Conservation (phyloP, 1,284 basidiomycete genomes). For the Ustilago cynodontis region DNA sequence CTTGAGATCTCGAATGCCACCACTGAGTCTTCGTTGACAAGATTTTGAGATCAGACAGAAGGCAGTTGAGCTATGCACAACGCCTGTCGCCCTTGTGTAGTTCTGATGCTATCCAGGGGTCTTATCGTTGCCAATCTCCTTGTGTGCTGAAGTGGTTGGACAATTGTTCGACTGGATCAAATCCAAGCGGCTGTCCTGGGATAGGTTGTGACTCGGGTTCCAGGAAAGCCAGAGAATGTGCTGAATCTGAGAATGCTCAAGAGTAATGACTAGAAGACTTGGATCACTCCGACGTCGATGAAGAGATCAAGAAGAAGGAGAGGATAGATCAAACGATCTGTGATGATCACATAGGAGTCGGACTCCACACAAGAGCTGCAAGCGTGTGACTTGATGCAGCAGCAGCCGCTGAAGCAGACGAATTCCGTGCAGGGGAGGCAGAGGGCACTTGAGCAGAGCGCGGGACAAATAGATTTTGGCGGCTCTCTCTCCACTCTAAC, state of each 20-base stretch:
- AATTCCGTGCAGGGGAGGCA: conserved; percentile 1
- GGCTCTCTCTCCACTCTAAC: not conserved
- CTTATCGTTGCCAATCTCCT: not conserved
- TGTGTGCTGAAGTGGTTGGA: not conserved
- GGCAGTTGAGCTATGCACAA: no score
- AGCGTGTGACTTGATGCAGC: conserved; percentile 23
- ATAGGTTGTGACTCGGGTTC: not conserved
- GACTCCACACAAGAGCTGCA: conserved; percentile 15
- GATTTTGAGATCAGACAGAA: no score
- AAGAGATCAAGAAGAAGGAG: conserved; percentile 6
- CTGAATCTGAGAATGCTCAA: no score
- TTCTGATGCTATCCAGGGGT: not conserved
- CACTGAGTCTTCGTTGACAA: not conserved
- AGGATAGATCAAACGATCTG: not conserved
- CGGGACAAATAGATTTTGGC: not conserved
- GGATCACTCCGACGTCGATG: conserved; percentile 28
- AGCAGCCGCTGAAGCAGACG: conserved; percentile 5
- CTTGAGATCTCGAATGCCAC: not conserved
- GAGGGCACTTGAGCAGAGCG: not conserved
- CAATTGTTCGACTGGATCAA: not conserved
- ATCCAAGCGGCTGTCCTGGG: not conserved
- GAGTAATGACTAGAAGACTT: not conserved
- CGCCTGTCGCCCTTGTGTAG: not conserved
- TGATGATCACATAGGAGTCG: not conserved
- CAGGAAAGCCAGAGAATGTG: not conserved